Conservation (phyloP, 305 asterid genomes). For the Fraxinus xanthoxyloides region DNA sequence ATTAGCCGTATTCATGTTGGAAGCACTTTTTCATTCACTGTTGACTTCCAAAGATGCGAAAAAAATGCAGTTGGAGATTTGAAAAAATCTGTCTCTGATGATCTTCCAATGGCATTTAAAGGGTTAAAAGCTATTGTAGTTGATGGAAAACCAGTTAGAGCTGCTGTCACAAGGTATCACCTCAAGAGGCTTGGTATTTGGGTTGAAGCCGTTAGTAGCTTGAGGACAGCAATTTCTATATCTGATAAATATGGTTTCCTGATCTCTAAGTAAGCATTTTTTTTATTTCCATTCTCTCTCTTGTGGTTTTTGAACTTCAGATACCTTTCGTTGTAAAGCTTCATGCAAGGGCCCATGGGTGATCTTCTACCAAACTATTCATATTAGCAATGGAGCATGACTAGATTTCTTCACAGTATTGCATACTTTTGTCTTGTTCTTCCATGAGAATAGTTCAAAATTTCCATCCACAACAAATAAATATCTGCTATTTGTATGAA, state of each 20-base stretch:
- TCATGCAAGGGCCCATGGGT: neutral
- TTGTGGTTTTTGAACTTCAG: neutral
- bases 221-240: slow-evolving; percentile 40
- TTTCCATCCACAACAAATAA: neutral
- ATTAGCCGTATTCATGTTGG: slow-evolving; percentile 77
- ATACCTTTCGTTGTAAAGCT: neutral
- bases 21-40: slow-evolving; percentile 82
- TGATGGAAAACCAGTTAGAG: slow-evolving; percentile 78
- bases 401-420: neutral
- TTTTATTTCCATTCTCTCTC: slow-evolving; percentile 10
- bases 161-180: slow-evolving; percentile 75
- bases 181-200: slow-evolving; percentile 76
- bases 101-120: slow-evolving; percentile 54
- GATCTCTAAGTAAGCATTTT: slow-evolving; percentile 49
- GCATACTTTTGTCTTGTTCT: neutral
- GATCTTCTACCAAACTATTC: neutral
- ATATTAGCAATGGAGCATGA: neutral
- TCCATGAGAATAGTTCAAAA: neutral
- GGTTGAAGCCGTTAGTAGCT: slow-evolving; percentile 53
- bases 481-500: neutral
- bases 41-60: slow-evolving; percentile 51
- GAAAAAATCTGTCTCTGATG: slow-evolving; percentile 49
- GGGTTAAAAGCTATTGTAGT: slow-evolving; percentile 70
- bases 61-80: slow-evolving; percentile 33
- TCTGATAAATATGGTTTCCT: slow-evolving; percentile 39